These are phyloP conservation scores for Cytospora mali DNA, from an alignment of 2,329 filamentous ascomycete genomes.

Conservation along the genomic window DNA sequence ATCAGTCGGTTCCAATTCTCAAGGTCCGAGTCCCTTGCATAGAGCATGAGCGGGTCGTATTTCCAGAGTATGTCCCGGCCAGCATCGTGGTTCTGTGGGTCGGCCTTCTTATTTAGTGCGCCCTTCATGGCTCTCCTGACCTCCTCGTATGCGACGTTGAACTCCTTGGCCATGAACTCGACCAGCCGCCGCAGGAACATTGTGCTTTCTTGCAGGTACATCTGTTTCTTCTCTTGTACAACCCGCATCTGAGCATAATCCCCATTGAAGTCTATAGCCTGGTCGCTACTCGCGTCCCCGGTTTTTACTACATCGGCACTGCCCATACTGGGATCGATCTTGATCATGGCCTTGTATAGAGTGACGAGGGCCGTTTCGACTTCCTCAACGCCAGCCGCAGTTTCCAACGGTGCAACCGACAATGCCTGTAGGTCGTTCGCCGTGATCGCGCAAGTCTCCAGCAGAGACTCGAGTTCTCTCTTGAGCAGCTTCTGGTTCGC, in stretches of 20 bases:
- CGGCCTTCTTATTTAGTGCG: slow-evolving; percentile 66
- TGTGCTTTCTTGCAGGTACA: slow-evolving; percentile 76
- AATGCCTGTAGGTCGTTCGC: slow-evolving; percentile 74
- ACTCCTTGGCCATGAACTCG: slow-evolving; percentile 80
- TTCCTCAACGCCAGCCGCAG: slow-evolving; percentile 68
- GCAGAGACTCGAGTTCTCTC: slow-evolving; percentile 83
- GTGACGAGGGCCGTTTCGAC: slow-evolving; percentile 78
- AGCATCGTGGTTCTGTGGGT: slow-evolving; percentile 69
- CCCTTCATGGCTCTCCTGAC: slow-evolving; percentile 66
- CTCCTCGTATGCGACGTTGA: slow-evolving; percentile 73
- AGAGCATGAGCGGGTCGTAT: slow-evolving; percentile 85
- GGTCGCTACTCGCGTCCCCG: slow-evolving; percentile 51
- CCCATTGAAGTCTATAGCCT: slow-evolving; percentile 60
- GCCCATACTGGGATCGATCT: slow-evolving; percentile 83
- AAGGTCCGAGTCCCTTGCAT: slow-evolving; percentile 81
- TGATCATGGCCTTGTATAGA: slow-evolving; percentile 89
- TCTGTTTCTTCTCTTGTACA: slow-evolving; percentile 90
- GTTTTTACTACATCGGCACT: slow-evolving; percentile 51
- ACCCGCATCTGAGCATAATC: slow-evolving; percentile 91
- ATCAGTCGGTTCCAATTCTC: slow-evolving; percentile 81
- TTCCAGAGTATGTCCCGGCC: slow-evolving; percentile 79
- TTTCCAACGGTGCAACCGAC: slow-evolving; percentile 72
- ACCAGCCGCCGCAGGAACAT: slow-evolving; percentile 78
- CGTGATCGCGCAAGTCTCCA: slow-evolving; percentile 89
- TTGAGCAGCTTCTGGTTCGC: slow-evolving; percentile 95